Conservation (phyloP, 2,329 filamentous ascomycete genomes). For the Chrysoporthe deuterocubensis region DNA sequence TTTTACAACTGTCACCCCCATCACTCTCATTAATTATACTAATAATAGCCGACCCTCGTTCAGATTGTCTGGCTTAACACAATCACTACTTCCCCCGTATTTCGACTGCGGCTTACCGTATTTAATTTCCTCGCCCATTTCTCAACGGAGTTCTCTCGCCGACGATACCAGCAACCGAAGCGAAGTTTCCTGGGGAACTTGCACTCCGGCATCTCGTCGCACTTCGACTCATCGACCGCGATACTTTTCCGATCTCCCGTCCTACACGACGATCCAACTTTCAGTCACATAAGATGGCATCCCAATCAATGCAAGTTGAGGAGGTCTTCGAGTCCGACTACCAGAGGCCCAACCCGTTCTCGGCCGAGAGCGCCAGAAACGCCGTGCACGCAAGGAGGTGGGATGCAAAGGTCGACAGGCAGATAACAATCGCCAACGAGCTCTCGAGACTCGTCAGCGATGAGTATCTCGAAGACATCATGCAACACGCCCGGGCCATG, state of each 20-base stretch:
- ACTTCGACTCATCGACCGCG: constrained; percentile 10
- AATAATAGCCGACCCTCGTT: constrained; percentile 55
- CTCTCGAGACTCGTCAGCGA: constrained; percentile 83
- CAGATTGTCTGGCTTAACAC: constrained; percentile 40
- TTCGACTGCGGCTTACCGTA: neutral
- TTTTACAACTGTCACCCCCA: constrained; percentile 33
- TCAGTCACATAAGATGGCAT: constrained; percentile 39
- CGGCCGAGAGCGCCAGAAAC: constrained; percentile 28
- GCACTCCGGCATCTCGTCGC: constrained; percentile 27
- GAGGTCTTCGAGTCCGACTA: constrained; percentile 29
- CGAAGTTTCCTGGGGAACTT: constrained; percentile 58
- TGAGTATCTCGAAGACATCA: constrained; percentile 92
- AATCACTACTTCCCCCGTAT: neutral
- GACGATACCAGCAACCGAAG: constrained; percentile 33
- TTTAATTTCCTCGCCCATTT: constrained; percentile 40
- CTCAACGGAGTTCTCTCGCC: constrained; percentile 24
- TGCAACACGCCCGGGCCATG: constrained; percentile 94
- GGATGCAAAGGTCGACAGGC: constrained; percentile 60
- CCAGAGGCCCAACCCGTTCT: constrained; percentile 26
- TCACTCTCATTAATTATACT: constrained; percentile 59
- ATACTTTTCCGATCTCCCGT: constrained; percentile 29
- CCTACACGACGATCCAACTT: constrained; percentile 32
- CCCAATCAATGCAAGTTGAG: constrained; percentile 39
- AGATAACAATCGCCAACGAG: constrained; percentile 87
- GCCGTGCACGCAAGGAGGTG: constrained; percentile 28